Percentiles rank a stretch among this genome's conserved stretches.
phyloP scores from a whole-genome alignment of 2,329 filamentous ascomycete genomes.

The Penicillium olsonii region DNA sequence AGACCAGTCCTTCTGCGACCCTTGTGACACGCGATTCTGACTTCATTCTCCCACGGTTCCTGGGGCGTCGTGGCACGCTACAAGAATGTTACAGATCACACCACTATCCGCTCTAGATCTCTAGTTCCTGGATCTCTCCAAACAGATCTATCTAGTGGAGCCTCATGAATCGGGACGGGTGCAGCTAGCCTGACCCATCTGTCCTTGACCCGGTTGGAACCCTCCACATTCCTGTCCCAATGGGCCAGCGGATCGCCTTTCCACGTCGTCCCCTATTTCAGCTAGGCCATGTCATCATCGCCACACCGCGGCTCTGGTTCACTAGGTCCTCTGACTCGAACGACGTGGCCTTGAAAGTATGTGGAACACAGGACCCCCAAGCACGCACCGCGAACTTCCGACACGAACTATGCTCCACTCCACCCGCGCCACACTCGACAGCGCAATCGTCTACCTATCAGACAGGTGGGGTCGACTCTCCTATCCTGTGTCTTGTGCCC shows the following conservation, averaged over 20 bases:
- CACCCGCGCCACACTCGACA: neutral
- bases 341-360: neutral
- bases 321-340: neutral
- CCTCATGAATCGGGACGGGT: slow-evolving; percentile 2
- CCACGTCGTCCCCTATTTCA: slow-evolving; percentile 10
- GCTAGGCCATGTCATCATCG: slow-evolving; percentile 9
- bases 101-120: slow-evolving; percentile 9
- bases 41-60: slow-evolving; percentile 13
- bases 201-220: neutral
- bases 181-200: neutral
- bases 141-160: slow-evolving; percentile 25
- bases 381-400: neutral
- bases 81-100: slow-evolving; percentile 29
- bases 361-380: neutral
- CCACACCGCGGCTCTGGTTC: slow-evolving; percentile 4
- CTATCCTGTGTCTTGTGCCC: neutral
- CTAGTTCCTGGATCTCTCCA: slow-evolving; percentile 18
- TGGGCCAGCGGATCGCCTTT: slow-evolving; percentile 7
- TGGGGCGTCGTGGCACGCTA: neutral
- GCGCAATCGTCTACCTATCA: neutral
- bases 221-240: slow-evolving; percentile 16
- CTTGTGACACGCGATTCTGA: neutral
- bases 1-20: no score
- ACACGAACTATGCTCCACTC: slow-evolving; percentile 1
- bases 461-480: neutral